Base-by-base conservation (phyloP, 164 flowering plant genomes). In the Akebia trifoliata region DNA sequence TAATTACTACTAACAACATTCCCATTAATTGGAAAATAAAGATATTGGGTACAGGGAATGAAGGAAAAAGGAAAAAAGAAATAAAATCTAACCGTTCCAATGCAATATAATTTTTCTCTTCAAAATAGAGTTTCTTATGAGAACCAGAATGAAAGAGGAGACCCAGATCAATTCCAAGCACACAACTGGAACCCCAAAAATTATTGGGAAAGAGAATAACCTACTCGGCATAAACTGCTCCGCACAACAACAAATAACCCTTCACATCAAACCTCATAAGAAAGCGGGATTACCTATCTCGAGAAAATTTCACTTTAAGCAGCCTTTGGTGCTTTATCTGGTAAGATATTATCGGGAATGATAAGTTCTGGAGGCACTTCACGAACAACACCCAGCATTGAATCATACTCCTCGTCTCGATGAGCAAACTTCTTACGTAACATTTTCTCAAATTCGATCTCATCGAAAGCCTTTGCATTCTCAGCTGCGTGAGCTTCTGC, bases 401-500 rank as follows among this genome's bases (percentile, higher is more conserved):
- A 84, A 56, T 87, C 97, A 60, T 90, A 87, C 50, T 87, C 95
- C 66, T 87, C 97, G 50, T 90, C 95, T 50, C 67, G 43, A 14
- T 44, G 75, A n/a, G 98, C 96, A 79, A 76, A 86, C 75, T 86
- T 92, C 81, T 85, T 86, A 58, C 89, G 81, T 26, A 89, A 80
- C 22, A 75, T 79, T 79, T 92, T 92, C 72, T 85, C 95, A 62
- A 88, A 76, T 67, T 89, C 98, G 35, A 85, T 87, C 76, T 83
- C 90, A 21, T 92, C 96, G 47, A 92, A 85, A 40, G 76, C 20
- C 77, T 92, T 85, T 8, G 86, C 81, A 62, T 89, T 92, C 69
- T 92, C 98, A 58, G 93, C 85, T 37, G 95, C 91, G 72, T 92
- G 98, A 34, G 76, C 90, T 66, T 80, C 85, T 11, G 96, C 95